A percentile compares a stretch with the other conserved stretches of the same genome.
Evolutionary conservation across 75 land plant species (phyloP).

Genomic region (Picea sitchensis): DNA sequence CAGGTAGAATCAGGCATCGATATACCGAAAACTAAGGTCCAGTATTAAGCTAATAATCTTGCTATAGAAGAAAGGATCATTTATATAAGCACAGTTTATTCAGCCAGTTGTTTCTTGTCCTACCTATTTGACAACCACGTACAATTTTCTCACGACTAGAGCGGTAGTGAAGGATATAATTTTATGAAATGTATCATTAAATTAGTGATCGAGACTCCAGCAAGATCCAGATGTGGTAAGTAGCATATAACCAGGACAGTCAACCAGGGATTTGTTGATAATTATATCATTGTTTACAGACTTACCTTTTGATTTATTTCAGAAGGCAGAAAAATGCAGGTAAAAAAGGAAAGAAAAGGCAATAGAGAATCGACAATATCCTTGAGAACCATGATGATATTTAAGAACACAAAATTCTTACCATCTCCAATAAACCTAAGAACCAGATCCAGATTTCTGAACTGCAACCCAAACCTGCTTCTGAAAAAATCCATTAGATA

Average conservation of each 20-base stretch:
- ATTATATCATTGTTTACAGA: neutral
- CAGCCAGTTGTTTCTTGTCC: no score
- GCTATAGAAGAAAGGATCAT: no score
- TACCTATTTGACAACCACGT: neutral
- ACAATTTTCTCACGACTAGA: neutral
- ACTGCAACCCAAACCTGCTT: slow-evolving; percentile 72
- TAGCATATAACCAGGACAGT: neutral
- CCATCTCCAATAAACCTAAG: slow-evolving; percentile 14
- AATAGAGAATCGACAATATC: no score
- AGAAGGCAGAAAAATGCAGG: neutral
- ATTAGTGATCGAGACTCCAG: neutral
- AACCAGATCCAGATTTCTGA: slow-evolving; percentile 45
- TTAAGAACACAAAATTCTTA: neutral
- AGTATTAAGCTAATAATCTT: no score
- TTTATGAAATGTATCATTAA: neutral
- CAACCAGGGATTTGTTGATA: neutral
- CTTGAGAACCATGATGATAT: no score
- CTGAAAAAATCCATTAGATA: slow-evolving; percentile 23
- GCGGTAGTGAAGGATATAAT: neutral
- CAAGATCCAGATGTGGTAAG: neutral
- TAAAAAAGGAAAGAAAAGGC: no score
- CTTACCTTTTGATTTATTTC: neutral
- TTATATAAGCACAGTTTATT: no score
- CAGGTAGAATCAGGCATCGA: no score
- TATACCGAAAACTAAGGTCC: no score